Evolutionary conservation across 352 stramenopile genomes (phyloP).

Genomic region (Globisporangium uncinulatum): DNA sequence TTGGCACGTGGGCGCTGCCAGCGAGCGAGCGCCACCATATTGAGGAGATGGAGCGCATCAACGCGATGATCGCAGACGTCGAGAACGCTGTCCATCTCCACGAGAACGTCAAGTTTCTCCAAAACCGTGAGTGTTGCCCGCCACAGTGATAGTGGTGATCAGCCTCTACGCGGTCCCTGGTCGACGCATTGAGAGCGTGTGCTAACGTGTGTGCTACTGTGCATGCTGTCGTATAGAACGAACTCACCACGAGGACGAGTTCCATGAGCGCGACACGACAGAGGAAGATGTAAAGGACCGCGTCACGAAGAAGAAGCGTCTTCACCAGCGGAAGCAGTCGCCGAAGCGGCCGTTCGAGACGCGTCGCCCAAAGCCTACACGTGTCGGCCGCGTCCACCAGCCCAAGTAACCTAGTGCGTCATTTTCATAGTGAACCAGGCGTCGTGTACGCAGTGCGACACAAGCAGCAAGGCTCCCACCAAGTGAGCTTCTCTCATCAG

Average conservation of each 20-base stretch:
- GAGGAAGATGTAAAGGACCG: conserved; percentile 47
- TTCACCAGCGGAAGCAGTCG: conserved; percentile 28
- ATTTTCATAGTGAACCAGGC: not conserved
- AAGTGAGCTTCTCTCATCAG: too few species aligned
- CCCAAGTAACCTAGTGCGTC: conserved; percentile 34
- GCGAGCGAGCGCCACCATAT: conserved; percentile 50
- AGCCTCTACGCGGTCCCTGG: not conserved
- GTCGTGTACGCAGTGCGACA: not conserved
- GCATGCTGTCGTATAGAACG: conserved; percentile 20
- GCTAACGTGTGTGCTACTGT: not conserved
- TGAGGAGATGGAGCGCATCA: conserved; percentile 72
- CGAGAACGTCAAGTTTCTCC: conserved; percentile 49
- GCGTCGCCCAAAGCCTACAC: conserved; percentile 46
- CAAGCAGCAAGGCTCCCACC: not conserved
- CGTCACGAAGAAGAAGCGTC: conserved; percentile 40
- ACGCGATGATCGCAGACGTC: conserved; percentile 63
- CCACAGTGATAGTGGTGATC: not conserved
- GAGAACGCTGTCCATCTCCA: conserved; percentile 61
- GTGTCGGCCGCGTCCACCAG: conserved; percentile 58
- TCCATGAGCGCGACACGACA: conserved; percentile 42
- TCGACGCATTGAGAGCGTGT: not conserved
- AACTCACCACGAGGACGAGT: conserved; percentile 55
- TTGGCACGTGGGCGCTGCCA: conserved; percentile 32
- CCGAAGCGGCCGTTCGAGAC: conserved; percentile 39
- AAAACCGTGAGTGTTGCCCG: conserved; percentile 28